Evolutionary conservation across 2,329 filamentous ascomycete species (phyloP).

Genomic region (Fusarium praegraminearum): DNA sequence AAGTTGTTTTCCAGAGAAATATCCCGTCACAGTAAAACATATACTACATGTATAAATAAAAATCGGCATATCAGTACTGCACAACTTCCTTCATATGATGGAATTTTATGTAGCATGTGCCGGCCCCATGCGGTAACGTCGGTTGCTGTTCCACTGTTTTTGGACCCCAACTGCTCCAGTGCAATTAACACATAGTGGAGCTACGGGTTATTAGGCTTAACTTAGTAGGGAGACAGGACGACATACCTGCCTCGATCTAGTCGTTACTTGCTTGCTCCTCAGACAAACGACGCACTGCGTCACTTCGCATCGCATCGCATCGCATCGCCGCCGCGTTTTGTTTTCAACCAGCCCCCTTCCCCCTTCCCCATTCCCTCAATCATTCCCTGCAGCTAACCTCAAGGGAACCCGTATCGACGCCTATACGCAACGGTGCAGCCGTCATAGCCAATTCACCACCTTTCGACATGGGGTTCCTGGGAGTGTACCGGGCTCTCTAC

Average conservation of each 20-base stretch:
- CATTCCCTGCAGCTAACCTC: conserved; percentile 14
- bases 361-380: conserved; percentile 8
- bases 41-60: neutral
- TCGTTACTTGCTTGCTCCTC: conserved; percentile 42
- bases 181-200: conserved; percentile 14
- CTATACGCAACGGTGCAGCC: conserved; percentile 39
- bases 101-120: neutral
- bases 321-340: conserved; percentile 36
- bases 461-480: conserved; percentile 84
- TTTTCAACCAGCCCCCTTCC: conserved; percentile 10
- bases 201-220: conserved; percentile 13
- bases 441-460: conserved; percentile 35
- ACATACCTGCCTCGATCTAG: conserved; percentile 37
- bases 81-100: neutral
- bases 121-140: neutral
- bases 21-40: neutral
- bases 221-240: conserved; percentile 39
- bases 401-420: conserved; percentile 28
- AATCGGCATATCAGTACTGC: neutral
- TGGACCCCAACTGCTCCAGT: conserved; percentile 1
- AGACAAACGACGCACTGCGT: conserved; percentile 50
- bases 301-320: conserved; percentile 44
- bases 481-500: conserved; percentile 90
- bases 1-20: too few species aligned
- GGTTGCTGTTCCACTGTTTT: neutral